phyloP scores from a whole-genome alignment of 1,284 basidiomycete genomes.

The Ganoderma meredithae region DNA sequence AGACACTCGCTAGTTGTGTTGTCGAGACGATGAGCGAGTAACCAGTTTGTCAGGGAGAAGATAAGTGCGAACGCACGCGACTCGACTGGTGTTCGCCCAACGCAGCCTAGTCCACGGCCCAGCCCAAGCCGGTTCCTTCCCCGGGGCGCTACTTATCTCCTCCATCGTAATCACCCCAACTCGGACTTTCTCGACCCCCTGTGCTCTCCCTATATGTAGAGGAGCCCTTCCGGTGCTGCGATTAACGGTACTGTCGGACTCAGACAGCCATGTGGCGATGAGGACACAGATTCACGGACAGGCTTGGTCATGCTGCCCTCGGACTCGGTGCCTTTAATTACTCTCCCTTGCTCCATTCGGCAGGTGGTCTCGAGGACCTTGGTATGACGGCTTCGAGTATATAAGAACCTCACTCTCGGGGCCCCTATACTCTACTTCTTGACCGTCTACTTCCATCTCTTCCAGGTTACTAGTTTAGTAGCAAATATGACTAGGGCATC shows the following conservation, averaged over 20 bases:
- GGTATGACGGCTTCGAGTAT: neutral
- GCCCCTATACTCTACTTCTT: neutral
- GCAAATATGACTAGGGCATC: constrained; percentile 56
- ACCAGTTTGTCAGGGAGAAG: constrained; percentile 4
- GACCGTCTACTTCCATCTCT: neutral
- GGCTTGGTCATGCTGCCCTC: neutral
- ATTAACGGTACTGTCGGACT: too few relatives aligned
- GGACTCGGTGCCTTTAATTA: neutral
- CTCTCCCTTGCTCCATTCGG: constrained; percentile 11
- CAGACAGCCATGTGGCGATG: too few relatives aligned
- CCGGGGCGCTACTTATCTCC: constrained; percentile 6
- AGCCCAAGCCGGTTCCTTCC: constrained; percentile 22
- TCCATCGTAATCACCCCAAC: neutral
- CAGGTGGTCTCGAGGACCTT: neutral
- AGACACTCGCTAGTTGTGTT: constrained; percentile 18
- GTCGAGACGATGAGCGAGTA: constrained; percentile 15
- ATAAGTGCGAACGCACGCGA: constrained; percentile 4
- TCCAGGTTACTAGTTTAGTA: neutral
- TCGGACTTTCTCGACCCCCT: neutral
- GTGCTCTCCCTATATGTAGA: neutral
- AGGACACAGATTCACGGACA: neutral
- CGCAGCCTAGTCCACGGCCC: neutral
- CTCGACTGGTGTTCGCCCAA: neutral
- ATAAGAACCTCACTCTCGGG: neutral
- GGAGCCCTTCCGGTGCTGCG: neutral